These are phyloP conservation scores for Starmerella sp. DNA, from an alignment of 805 yeast species.

Conservation along the genomic window DNA sequence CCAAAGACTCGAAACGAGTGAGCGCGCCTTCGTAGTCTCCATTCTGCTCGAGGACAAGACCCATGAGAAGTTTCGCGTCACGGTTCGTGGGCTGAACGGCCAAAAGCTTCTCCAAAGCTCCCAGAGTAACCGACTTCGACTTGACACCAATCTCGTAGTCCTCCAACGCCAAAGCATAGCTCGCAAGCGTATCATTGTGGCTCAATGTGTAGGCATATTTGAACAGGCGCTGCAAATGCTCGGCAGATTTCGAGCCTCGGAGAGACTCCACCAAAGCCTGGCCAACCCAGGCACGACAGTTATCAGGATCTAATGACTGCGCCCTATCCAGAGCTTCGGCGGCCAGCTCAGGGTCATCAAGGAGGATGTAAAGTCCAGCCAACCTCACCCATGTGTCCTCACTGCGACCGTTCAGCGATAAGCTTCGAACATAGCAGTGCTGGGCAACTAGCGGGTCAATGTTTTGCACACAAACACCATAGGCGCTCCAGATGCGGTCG, in stretches of 20 bases:
- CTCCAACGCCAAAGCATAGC: slow-evolving; percentile 55
- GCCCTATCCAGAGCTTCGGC: slow-evolving; percentile 59
- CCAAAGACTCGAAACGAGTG: slow-evolving; percentile 9
- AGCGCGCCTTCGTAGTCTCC: slow-evolving; percentile 49
- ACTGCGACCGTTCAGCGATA: slow-evolving; percentile 56
- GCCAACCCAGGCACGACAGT: slow-evolving; percentile 72
- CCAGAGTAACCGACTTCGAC: slow-evolving; percentile 23
- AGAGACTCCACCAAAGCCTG: slow-evolving; percentile 47
- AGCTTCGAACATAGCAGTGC: slow-evolving; percentile 82
- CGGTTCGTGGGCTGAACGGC: slow-evolving; percentile 31
- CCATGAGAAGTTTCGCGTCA: slow-evolving; percentile 25
- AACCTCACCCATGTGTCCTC: slow-evolving; percentile 68
- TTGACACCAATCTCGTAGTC: slow-evolving; percentile 21
- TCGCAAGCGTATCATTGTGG: slow-evolving; percentile 59
- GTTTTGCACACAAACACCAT: slow-evolving; percentile 64
- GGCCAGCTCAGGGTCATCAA: slow-evolving; percentile 63
- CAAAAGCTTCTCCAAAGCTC: slow-evolving; percentile 44
- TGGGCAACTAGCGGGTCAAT: slow-evolving; percentile 66
- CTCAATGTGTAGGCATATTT: slow-evolving; percentile 70
- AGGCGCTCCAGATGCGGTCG: slow-evolving; percentile 65
- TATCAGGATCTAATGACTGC: slow-evolving; percentile 71
- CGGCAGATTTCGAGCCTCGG: slow-evolving; percentile 29
- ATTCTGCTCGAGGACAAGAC: slow-evolving; percentile 48
- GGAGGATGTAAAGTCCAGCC: slow-evolving; percentile 61
- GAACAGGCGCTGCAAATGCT: slow-evolving; percentile 44